Conservation (phyloP, 1,284 basidiomycete genomes). For the Cryptococcus sp. region DNA sequence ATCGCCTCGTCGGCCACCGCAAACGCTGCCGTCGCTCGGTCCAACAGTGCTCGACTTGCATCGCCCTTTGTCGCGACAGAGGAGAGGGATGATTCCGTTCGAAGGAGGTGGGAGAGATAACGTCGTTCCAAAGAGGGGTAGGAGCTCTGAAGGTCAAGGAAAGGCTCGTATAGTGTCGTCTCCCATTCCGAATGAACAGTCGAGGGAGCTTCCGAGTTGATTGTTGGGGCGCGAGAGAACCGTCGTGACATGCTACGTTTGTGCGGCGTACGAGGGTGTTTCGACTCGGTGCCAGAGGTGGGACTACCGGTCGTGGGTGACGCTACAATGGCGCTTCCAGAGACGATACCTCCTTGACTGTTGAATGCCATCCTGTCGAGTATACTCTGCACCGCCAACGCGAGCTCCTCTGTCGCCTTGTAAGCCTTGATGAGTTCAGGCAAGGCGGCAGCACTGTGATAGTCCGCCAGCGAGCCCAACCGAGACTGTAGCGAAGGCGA, state of each 20-base stretch:
- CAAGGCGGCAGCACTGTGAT: conserved; percentile 60
- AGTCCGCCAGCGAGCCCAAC: conserved; percentile 60
- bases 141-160: conserved; percentile 78
- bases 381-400: conserved; percentile 61
- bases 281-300: conserved; percentile 1
- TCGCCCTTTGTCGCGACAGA: conserved; percentile 22
- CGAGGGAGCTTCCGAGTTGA: conserved; percentile 12
- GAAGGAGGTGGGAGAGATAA: conserved; percentile 57
- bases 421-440: conserved; percentile 65
- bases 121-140: conserved; percentile 70
- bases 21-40: conserved; percentile 66
- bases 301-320: conserved; percentile 9
- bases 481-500: conserved; percentile 74
- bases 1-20: conserved; percentile 72
- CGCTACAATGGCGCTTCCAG: conserved; percentile 17
- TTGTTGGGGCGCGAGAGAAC: conserved; percentile 27
- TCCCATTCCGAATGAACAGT: conserved; percentile 58
- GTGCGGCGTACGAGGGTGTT: background rate
- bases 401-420: conserved; percentile 73
- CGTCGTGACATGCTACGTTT: conserved; percentile 26
- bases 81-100: conserved; percentile 47
- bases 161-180: conserved; percentile 81
- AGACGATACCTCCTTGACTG: conserved; percentile 25
- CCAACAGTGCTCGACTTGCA: conserved; percentile 56
- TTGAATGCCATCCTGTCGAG: conserved; percentile 58